Percentiles rank a stretch among this genome's conserved stretches.
phyloP scores from a whole-genome alignment of 2,329 filamentous ascomycete genomes.

The Fusarium acutatum region DNA sequence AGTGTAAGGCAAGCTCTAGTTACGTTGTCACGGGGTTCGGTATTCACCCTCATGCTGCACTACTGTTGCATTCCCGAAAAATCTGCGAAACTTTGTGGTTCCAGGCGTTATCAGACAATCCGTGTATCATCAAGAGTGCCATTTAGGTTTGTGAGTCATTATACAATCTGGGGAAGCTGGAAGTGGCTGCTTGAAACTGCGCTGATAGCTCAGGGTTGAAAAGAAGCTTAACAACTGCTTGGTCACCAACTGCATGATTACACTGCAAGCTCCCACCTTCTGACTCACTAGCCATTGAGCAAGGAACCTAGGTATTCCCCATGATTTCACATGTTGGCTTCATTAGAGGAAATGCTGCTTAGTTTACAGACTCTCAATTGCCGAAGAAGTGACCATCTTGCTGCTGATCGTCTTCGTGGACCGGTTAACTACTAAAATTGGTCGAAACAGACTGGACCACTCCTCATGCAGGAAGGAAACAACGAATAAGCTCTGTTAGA shows the following conservation, averaged over 20 bases:
- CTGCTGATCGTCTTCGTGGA: not conserved
- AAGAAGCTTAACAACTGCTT: not conserved
- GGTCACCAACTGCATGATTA: not conserved
- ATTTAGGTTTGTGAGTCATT: not conserved
- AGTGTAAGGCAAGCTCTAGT: not conserved
- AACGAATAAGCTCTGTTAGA: rapidly evolving
- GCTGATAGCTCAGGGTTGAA: not conserved
- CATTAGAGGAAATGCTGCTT: not conserved
- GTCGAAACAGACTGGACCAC: not conserved
- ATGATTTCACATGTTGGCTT: not conserved
- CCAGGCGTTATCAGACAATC: rapidly evolving
- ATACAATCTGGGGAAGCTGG: not conserved
- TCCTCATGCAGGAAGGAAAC: not conserved
- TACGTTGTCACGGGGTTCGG: not conserved
- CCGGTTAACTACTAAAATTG: not conserved
- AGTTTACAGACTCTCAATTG: not conserved
- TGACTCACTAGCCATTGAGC: no score
- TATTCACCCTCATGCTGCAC: not conserved
- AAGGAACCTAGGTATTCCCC: not conserved
- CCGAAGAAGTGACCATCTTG: not conserved
- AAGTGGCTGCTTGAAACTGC: not conserved
- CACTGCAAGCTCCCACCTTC: not conserved
- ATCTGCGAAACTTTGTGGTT: not conserved
- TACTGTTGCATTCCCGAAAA: not conserved
- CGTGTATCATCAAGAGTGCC: not conserved